Evolutionary conservation across 2,329 filamentous ascomycete genomes (phyloP).

Genomic region (Aspergillus hiratsukae): DNA sequence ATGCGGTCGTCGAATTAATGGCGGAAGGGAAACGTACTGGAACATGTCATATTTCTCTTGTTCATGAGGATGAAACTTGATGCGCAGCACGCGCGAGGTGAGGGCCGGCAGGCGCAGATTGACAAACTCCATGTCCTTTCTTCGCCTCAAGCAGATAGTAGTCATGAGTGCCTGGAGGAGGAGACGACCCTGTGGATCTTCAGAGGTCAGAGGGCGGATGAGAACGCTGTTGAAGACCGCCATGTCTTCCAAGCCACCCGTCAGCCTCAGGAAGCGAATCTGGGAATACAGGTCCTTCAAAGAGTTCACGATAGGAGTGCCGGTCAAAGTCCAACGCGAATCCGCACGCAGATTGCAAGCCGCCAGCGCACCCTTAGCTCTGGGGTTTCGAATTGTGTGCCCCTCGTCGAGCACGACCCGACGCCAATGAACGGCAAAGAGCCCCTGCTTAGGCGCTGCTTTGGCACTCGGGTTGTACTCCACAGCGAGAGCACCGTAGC

Average conservation of each 20-base stretch:
- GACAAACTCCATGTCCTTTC: slow-evolving; percentile 85
- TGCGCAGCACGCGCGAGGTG: slow-evolving; percentile 70
- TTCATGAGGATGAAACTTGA: slow-evolving; percentile 70
- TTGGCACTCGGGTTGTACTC: slow-evolving; percentile 55
- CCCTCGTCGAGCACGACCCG: slow-evolving; percentile 80
- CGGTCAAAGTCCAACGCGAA: slow-evolving; percentile 74
- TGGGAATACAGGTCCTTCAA: slow-evolving; percentile 77
- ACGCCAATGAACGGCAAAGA: slow-evolving; percentile 67
- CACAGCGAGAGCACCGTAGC: slow-evolving; percentile 69
- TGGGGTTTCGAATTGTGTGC: slow-evolving; percentile 74
- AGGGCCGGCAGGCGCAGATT: slow-evolving; percentile 74
- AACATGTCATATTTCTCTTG: slow-evolving; percentile 72
- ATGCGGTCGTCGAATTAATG: slow-evolving; percentile 7
- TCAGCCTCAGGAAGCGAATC: slow-evolving; percentile 70
- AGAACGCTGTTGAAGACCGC: slow-evolving; percentile 70
- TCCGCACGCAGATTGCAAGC: slow-evolving; percentile 63
- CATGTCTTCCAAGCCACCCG: slow-evolving; percentile 68
- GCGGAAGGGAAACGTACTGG: slow-evolving; percentile 45
- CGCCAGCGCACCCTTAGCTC: slow-evolving; percentile 66
- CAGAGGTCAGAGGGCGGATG: slow-evolving; percentile 61
- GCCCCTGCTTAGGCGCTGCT: slow-evolving; percentile 44
- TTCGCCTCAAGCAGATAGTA: slow-evolving; percentile 74
- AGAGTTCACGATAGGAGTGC: slow-evolving; percentile 79
- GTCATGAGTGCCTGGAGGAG: slow-evolving; percentile 73
- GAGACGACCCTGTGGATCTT: slow-evolving; percentile 54